Conservation (phyloP, 768 basidiomycete species). For the Cyclocybe cylindracea region DNA sequence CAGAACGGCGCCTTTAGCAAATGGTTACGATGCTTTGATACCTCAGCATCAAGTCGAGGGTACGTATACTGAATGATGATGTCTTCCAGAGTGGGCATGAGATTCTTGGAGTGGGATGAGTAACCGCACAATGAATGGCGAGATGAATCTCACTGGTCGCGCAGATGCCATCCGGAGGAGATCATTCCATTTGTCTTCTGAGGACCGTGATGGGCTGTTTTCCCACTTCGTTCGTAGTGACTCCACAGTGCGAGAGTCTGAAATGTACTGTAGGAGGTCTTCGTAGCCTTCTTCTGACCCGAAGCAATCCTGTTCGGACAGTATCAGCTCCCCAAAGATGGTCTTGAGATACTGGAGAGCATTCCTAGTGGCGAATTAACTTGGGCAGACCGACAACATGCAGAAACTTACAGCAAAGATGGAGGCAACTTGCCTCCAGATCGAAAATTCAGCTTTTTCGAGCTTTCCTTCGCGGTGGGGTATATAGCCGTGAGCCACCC, state of each 20-base stretch:
- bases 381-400: slow-evolving; percentile 1
- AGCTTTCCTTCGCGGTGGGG: slow-evolving; percentile 70
- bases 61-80: slow-evolving; percentile 93
- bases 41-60: slow-evolving; percentile 94
- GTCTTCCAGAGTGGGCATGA: slow-evolving; percentile 71
- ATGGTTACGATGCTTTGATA: slow-evolving; percentile 97
- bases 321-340: slow-evolving; percentile 66
- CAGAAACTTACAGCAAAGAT: slow-evolving; percentile 58
- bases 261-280: slow-evolving; percentile 71
- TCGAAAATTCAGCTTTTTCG: slow-evolving; percentile 81
- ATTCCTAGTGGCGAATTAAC: slow-evolving; percentile 26
- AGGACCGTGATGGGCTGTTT: slow-evolving; percentile 49
- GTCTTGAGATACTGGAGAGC: slow-evolving; percentile 51
- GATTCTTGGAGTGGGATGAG: slow-evolving; percentile 22
- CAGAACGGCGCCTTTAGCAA: slow-evolving; percentile 98
- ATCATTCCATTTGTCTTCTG: slow-evolving; percentile 75
- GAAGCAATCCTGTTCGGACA: slow-evolving; percentile 88
- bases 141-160: slow-evolving; percentile 37
- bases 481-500: slow-evolving; percentile 83
- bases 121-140: background rate
- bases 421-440: slow-evolving; percentile 61
- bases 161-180: slow-evolving; percentile 39
- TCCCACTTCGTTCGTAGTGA: slow-evolving; percentile 63
- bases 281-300: slow-evolving; percentile 68
- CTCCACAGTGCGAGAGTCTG: slow-evolving; percentile 54